These are phyloP conservation scores for Lachancea thermotolerans DNA, from an alignment of 805 yeast species.

Conservation along the genomic window DNA sequence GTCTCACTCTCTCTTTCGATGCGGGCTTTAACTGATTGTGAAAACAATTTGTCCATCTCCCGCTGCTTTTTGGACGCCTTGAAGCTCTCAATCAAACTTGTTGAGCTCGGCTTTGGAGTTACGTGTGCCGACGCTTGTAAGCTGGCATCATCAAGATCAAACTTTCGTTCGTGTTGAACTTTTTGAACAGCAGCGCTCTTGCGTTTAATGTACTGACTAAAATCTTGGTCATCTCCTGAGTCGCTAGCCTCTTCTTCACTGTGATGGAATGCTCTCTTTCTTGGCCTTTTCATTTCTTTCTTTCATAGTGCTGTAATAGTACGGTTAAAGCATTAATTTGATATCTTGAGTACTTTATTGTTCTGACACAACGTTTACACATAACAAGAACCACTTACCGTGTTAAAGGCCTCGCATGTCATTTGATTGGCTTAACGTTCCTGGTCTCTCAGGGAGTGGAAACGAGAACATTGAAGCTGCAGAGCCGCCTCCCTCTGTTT, in stretches of 20 bases:
- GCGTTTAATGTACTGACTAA: slow-evolving; percentile 28
- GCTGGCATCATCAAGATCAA: background rate
- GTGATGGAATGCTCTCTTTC: slow-evolving; percentile 9
- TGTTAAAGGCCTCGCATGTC: slow-evolving; percentile 28
- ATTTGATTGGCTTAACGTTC: slow-evolving; percentile 48
- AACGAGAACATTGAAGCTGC: slow-evolving; percentile 13
- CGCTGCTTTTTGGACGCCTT: slow-evolving; percentile 40
- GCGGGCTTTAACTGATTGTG: slow-evolving; percentile 34
- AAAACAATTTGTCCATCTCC: slow-evolving; percentile 39
- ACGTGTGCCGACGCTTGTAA: no score
- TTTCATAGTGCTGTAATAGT: background rate
- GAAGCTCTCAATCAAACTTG: slow-evolving; percentile 36
- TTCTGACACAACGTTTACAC: no score
- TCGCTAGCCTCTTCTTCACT: slow-evolving; percentile 37
- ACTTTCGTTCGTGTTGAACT: background rate
- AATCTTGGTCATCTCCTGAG: slow-evolving; percentile 39
- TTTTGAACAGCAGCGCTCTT: slow-evolving; percentile 2
- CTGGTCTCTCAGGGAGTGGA: slow-evolving; percentile 30
- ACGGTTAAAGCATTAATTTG: no score
- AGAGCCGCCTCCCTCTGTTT: slow-evolving; percentile 44
- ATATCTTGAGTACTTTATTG: no score
- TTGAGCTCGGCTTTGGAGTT: background rate
- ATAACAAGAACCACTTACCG: slow-evolving; percentile 7
- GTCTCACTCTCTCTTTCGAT: slow-evolving; percentile 29
- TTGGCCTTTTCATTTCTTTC: background rate